These are phyloP conservation scores for Aspergillus ochraceus DNA, from an alignment of 2,329 filamentous ascomycete genomes.

Conservation along the genomic window DNA sequence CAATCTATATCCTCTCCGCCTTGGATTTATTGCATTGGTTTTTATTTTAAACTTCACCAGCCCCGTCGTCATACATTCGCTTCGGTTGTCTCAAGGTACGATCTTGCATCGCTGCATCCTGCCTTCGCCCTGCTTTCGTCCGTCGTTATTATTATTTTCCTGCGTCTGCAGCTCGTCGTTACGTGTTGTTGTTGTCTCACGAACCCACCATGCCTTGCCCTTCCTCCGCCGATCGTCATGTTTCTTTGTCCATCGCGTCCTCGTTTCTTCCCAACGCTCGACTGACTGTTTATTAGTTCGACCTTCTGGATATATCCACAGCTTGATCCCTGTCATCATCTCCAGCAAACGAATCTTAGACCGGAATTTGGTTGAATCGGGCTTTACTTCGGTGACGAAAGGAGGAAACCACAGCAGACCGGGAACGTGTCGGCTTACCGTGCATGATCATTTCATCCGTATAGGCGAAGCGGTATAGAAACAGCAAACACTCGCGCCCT, in stretches of 20 bases:
- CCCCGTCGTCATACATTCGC: slow-evolving; percentile 14
- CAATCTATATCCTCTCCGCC: slow-evolving; percentile 10
- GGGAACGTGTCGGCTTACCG: background rate
- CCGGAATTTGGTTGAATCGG: background rate
- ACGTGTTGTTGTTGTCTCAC: slow-evolving; percentile 7
- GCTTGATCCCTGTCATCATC: slow-evolving; percentile 1
- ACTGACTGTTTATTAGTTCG: slow-evolving; percentile 11
- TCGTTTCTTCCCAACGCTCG: background rate
- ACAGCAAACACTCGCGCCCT: slow-evolving; percentile 4
- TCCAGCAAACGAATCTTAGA: background rate
- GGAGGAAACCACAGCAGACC: background rate
- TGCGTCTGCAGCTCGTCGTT: background rate
- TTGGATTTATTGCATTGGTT: background rate
- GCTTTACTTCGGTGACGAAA: background rate
- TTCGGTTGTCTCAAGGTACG: slow-evolving; percentile 10
- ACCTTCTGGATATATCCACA: background rate
- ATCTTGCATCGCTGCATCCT: slow-evolving; percentile 4
- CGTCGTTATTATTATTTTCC: background rate
- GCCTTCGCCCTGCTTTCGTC: background rate
- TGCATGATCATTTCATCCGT: background rate
- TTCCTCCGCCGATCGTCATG: slow-evolving; percentile 7
- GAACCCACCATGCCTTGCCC: slow-evolving; percentile 7
- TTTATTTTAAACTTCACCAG: slow-evolving; percentile 4
- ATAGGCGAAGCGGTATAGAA: slow-evolving; percentile 3
- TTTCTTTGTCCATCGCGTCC: slow-evolving; percentile 6